Percentiles rank a stretch among this genome's conserved stretches.
These are phyloP conservation scores for Mortierella sp. DNA, from an alignment of 371 early-diverging fungal genomes.

Conservation along the genomic window DNA sequence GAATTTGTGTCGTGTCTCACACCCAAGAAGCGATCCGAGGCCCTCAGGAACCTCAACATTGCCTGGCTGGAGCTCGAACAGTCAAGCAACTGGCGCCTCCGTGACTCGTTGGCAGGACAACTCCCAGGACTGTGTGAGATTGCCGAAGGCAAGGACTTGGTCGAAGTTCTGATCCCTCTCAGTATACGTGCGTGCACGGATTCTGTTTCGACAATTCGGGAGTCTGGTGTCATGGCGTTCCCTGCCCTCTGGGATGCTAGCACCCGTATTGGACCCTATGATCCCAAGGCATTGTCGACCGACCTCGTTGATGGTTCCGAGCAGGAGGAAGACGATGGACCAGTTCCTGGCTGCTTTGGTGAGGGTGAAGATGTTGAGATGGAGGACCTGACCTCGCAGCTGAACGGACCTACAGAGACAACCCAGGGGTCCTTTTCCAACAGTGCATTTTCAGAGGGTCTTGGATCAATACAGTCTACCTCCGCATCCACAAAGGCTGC, in stretches of 20 bases:
- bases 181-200: conserved; percentile 69
- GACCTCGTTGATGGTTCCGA: background rate
- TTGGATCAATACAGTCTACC: background rate
- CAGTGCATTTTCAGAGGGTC: background rate
- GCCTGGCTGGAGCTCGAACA: conserved; percentile 71
- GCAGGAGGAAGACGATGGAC: background rate
- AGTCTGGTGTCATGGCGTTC: conserved; percentile 66
- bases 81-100: conserved; percentile 66
- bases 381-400: conserved; percentile 22
- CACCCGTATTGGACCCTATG: conserved; percentile 19
- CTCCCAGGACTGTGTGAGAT: conserved; percentile 63
- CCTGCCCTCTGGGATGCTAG: conserved; percentile 51
- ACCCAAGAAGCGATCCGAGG: conserved; percentile 65
- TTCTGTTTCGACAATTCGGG: conserved; percentile 67
- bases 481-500: background rate
- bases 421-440: background rate
- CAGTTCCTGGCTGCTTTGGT: conserved; percentile 15
- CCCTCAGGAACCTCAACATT: conserved; percentile 65
- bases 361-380: conserved; percentile 24
- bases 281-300: background rate
- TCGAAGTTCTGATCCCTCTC: conserved; percentile 66
- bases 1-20: conserved; percentile 69
- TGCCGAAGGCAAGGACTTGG: conserved; percentile 66
- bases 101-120: conserved; percentile 69
- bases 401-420: conserved; percentile 11